These are phyloP conservation scores for Termitomyces sp. DNA, from an alignment of 768 basidiomycete species.

Conservation along the genomic window DNA sequence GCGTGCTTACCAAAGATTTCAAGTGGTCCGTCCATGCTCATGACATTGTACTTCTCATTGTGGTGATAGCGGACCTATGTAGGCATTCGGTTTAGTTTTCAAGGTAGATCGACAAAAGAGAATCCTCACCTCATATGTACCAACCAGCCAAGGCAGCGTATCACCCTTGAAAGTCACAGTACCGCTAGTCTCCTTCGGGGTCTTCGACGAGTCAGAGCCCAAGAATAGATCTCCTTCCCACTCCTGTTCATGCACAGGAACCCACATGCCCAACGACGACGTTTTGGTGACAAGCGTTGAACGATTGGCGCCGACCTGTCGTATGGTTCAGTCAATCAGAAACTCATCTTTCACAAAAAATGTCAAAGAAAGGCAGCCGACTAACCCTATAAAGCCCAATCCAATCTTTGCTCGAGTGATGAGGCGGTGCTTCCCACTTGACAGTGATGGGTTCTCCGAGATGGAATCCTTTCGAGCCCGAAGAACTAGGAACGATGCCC, in stretches of 20 bases:
- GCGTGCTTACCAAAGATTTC: conserved; percentile 77
- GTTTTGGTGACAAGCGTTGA: conserved; percentile 80
- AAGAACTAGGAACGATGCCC: conserved; percentile 48
- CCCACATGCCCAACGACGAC: conserved; percentile 88
- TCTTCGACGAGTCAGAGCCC: conserved; percentile 34
- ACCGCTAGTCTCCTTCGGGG: conserved; percentile 50
- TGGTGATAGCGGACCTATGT: conserved; percentile 85
- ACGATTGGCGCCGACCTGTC: conserved; percentile 82
- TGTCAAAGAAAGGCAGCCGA: conserved; percentile 6
- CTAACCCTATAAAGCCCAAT: conserved; percentile 85
- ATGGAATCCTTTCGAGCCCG: conserved; percentile 63
- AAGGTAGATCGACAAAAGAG: background rate
- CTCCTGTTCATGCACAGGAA: conserved; percentile 86
- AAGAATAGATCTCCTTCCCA: conserved; percentile 87
- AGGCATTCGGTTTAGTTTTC: background rate
- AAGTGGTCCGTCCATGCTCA: conserved; percentile 79
- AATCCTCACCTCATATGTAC: conserved; percentile 73
- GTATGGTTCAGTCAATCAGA: conserved; percentile 5
- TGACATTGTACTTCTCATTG: conserved; percentile 96
- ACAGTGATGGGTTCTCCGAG: conserved; percentile 88
- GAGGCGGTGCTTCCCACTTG: conserved; percentile 81
- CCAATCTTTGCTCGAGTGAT: conserved; percentile 93
- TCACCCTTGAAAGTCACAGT: conserved; percentile 72
- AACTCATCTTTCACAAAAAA: background rate
- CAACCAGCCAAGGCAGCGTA: conserved; percentile 81